phyloP scores from a whole-genome alignment of 1,139 yeast genomes.

The Debaryomycetaceae sp. region DNA sequence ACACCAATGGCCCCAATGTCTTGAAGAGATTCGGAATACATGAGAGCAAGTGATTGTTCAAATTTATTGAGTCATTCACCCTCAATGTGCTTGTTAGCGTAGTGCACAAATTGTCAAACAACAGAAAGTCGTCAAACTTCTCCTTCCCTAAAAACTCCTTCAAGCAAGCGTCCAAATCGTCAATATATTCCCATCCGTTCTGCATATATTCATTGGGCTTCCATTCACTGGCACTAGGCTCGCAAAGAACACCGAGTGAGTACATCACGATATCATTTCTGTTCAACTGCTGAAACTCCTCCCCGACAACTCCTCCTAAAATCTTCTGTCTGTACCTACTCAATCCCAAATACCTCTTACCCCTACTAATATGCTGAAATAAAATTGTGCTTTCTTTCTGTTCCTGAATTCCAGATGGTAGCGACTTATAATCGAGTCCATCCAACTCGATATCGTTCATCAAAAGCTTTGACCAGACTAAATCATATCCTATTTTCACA shows the following conservation, averaged over 20 bases:
- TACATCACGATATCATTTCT: constrained; percentile 60
- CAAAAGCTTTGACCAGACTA: constrained; percentile 49
- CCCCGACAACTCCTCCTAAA: constrained; percentile 12
- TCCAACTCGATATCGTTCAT: constrained; percentile 19
- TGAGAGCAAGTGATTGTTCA: constrained; percentile 48
- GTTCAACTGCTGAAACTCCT: constrained; percentile 19
- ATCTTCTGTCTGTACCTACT: constrained; percentile 31
- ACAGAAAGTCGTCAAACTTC: constrained; percentile 14
- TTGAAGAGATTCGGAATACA: constrained; percentile 46
- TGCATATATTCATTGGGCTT: constrained; percentile 49
- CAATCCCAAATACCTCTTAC: constrained; percentile 34
- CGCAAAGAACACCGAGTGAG: constrained; percentile 61
- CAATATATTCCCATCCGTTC: constrained; percentile 57
- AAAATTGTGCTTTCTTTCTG: constrained; percentile 44
- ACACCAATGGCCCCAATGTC: constrained; percentile 68
- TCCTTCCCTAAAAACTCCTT: constrained; percentile 27
- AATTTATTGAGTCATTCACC: constrained; percentile 8
- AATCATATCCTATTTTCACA: constrained; percentile 55
- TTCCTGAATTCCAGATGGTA: constrained; percentile 86
- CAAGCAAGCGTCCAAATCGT: constrained; percentile 42
- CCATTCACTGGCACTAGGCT: constrained; percentile 40
- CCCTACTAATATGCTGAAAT: constrained; percentile 26
- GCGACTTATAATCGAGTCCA: constrained; percentile 64
- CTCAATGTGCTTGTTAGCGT: constrained; percentile 7
- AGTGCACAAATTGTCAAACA: constrained; percentile 19